Base-by-base conservation (phyloP, 176 grass and related monocot species). In the Carex parvula region DNA sequence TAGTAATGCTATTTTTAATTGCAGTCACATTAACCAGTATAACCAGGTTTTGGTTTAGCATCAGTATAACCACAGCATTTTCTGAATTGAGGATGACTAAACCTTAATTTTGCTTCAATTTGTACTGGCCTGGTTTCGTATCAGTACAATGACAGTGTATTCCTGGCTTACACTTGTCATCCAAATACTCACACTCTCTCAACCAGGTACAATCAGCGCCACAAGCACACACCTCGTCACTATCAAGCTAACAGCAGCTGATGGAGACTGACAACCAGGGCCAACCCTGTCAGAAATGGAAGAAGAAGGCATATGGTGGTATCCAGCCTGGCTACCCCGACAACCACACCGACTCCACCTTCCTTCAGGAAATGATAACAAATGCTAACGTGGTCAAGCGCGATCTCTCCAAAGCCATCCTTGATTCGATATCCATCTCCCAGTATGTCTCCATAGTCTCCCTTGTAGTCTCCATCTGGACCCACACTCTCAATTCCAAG, bases 381-480 rank as follows among this genome's bases (percentile, higher is more conserved):
- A 95, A 99, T 89, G 97, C 93, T 68, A 99, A 91, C 89, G 93
- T 99, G 4, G 91, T 94, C 53, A 99, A 99, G 89, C 94, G 93
- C 29, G 93, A 94, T 66, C 85, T 96, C 32, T 52, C 84, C 48
- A 94, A 93, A 82, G 89, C 91, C 74, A 91, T 92, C 86, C 59
- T 90, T 9, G 89, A 95, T 63, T 99, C 96, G 0, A 89, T 94
- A 64, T 95, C 91, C 70, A 95, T 99, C 71, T 93, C 91, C 3
- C 93, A 99, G 41, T 99, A 99, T 70, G 75, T 99, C 55, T 99
- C 89, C 81, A 85, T 93, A 0, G 91, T 99, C 0, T 81, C 91
- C 71, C 96, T 99, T 62, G 93, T 99, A 16, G 83, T 99, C 79
- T 92, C 89, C 2, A 83, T 89, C 54, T 99, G 96, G 96, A 89